These are phyloP conservation scores for Elasticomyces elasticus DNA, from an alignment of 495 filamentous ascomycete genomes.

Conservation along the genomic window DNA sequence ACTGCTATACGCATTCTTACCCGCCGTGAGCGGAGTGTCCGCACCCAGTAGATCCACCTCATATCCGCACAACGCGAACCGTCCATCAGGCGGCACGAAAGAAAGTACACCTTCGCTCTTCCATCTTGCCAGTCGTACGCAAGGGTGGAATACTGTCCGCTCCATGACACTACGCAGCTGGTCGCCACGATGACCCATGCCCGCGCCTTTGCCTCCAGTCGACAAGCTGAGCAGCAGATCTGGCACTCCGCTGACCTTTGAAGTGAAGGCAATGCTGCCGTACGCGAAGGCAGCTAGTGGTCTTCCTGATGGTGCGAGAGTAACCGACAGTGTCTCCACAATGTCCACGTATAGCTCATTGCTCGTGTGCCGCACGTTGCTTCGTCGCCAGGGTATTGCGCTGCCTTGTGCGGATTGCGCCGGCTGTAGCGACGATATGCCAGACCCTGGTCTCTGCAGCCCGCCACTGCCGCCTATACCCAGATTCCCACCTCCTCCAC, in stretches of 20 bases:
- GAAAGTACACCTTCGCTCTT: constrained; percentile 82
- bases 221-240: constrained; percentile 75
- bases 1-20: constrained; percentile 36
- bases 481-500: background rate
- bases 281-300: constrained; percentile 78
- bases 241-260: constrained; percentile 87
- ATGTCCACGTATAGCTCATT: constrained; percentile 98
- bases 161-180: constrained; percentile 37
- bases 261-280: constrained; percentile 89
- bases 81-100: constrained; percentile 90
- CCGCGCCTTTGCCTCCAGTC: constrained; percentile 48
- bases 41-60: constrained; percentile 74
- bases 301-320: constrained; percentile 78
- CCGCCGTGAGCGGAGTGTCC: constrained; percentile 18
- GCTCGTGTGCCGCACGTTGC: constrained; percentile 88
- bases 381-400: constrained; percentile 76
- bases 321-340: constrained; percentile 78
- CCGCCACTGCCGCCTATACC: background rate
- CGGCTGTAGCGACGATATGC: background rate
- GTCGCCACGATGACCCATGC: constrained; percentile 41
- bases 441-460: background rate
- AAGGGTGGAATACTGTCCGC: constrained; percentile 85
- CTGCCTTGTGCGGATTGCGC: constrained; percentile 20
- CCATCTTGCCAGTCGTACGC: constrained; percentile 79
- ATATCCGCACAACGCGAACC: constrained; percentile 90